These are phyloP conservation scores for Leavenworthia alabamica DNA, from an alignment of 345 rosid genomes.

Conservation along the genomic window DNA sequence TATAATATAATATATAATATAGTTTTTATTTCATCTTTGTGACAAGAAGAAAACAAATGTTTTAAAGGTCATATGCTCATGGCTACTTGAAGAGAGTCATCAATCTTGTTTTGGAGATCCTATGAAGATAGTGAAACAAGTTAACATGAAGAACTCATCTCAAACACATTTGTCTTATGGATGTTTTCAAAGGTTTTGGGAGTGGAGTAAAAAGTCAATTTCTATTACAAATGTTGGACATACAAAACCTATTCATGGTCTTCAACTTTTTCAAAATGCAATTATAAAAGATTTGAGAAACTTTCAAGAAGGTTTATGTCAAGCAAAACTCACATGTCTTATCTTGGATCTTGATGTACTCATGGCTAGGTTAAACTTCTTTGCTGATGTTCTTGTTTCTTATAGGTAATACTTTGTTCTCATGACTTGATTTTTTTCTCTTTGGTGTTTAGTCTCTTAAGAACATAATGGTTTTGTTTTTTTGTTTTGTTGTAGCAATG, in stretches of 20 bases:
- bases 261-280: conserved; percentile 51
- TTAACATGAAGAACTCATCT: conserved; percentile 22
- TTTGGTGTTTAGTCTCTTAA: background rate
- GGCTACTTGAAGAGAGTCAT: conserved; percentile 38
- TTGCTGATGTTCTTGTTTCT: conserved; percentile 55
- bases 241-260: conserved; percentile 34
- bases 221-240: conserved; percentile 23
- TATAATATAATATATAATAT: too few species aligned
- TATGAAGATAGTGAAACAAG: conserved; percentile 17
- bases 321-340: conserved; percentile 31
- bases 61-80: conserved; percentile 54
- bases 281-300: conserved; percentile 53
- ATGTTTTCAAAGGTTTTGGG: conserved; percentile 30
- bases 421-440: background rate
- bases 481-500: conserved; percentile 39
- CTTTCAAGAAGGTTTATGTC: conserved; percentile 40
- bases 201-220: conserved; percentile 21
- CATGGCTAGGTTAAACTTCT: conserved; percentile 50
- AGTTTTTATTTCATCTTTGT: background rate
- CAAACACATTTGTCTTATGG: conserved; percentile 19
- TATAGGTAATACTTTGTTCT: conserved; percentile 43
- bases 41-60: background rate
- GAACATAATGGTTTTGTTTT: too few species aligned
- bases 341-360: conserved; percentile 30
- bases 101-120: conserved; percentile 24